Percentiles rank a stretch among this genome's conserved stretches.
These are phyloP conservation scores for Podospora didyma DNA, from an alignment of 495 filamentous ascomycete species.

Conservation along the genomic window DNA sequence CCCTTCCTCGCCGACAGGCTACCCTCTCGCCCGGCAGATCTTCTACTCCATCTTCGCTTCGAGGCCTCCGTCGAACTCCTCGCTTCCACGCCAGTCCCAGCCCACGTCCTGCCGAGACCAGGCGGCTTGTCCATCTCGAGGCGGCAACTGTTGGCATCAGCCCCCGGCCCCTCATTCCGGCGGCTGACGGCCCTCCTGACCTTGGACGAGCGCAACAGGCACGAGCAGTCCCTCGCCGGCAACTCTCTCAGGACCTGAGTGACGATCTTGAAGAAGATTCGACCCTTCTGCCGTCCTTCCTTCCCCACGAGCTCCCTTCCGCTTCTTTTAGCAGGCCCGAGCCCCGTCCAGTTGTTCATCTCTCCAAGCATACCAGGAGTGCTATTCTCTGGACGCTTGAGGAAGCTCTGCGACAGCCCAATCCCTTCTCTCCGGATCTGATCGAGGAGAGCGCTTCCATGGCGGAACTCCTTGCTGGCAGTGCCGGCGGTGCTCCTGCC, in stretches of 20 bases:
- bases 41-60: slow-evolving; percentile 38
- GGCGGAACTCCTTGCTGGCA: slow-evolving; percentile 68
- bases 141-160: slow-evolving; percentile 31
- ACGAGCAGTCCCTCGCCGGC: slow-evolving; percentile 26
- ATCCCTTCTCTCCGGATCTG: slow-evolving; percentile 77
- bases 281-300: slow-evolving; percentile 22
- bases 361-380: slow-evolving; percentile 45
- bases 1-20: slow-evolving; percentile 26
- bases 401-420: slow-evolving; percentile 79
- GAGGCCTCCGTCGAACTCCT: slow-evolving; percentile 44
- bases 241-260: slow-evolving; percentile 43
- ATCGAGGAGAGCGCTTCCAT: slow-evolving; percentile 92
- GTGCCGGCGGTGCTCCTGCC: slow-evolving; percentile 46
- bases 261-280: slow-evolving; percentile 35
- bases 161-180: slow-evolving; percentile 31
- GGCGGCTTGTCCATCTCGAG: slow-evolving; percentile 31
- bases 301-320: slow-evolving; percentile 17
- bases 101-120: slow-evolving; percentile 27
- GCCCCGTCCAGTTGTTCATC: slow-evolving; percentile 34
- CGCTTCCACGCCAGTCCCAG: slow-evolving; percentile 42
- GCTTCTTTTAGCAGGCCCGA: slow-evolving; percentile 24
- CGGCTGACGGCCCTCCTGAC: slow-evolving; percentile 19
- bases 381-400: slow-evolving; percentile 91
- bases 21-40: slow-evolving; percentile 25
- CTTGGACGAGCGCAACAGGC: slow-evolving; percentile 20